Evolutionary conservation across 495 filamentous ascomycete genomes (phyloP).

Genomic region (Jackrogersella minutella): DNA sequence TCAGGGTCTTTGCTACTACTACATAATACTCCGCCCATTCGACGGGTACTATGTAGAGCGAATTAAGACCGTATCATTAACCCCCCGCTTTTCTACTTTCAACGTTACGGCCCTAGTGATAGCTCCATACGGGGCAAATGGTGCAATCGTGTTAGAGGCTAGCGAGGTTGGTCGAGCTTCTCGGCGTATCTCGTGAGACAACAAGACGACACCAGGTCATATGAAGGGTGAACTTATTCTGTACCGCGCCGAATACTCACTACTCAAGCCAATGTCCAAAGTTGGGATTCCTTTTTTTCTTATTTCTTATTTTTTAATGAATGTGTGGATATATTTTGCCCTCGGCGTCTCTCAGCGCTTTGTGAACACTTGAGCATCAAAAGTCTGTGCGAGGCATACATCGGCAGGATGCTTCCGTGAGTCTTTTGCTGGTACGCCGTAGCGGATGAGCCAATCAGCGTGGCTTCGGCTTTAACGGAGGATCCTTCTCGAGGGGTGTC

Average conservation of each 20-base stretch:
- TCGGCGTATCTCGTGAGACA: slow-evolving; percentile 9
- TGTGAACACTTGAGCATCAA: slow-evolving; percentile 15
- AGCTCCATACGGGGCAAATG: slow-evolving; percentile 39
- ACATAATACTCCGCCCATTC: slow-evolving; percentile 6
- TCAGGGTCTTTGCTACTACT: slow-evolving; percentile 2
- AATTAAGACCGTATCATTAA: slow-evolving; percentile 36
- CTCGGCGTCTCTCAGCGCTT: not conserved
- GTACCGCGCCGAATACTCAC: not conserved
- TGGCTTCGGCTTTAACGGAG: slow-evolving; percentile 26
- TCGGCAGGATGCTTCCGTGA: slow-evolving; percentile 24
- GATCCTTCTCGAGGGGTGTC: slow-evolving; percentile 5
- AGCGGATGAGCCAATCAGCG: slow-evolving; percentile 28
- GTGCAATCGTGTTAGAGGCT: slow-evolving; percentile 34
- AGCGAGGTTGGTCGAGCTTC: slow-evolving; percentile 26
- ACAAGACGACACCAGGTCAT: slow-evolving; percentile 7
- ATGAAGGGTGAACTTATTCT: slow-evolving; percentile 2
- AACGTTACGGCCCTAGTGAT: slow-evolving; percentile 40
- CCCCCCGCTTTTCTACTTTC: slow-evolving; percentile 34
- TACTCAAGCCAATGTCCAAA: not conserved
- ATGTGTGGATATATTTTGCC: not conserved
- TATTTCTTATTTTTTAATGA: not conserved
- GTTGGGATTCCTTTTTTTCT: not conserved
- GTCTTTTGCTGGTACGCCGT: slow-evolving; percentile 28
- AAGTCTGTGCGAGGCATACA: slow-evolving; percentile 30
- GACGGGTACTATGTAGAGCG: slow-evolving; percentile 20